Evolutionary conservation across 148 eudicot genomes (phyloP), one percentile per base, ranked within the genome.

Genomic region (Heliamphora exappendiculata): DNA sequence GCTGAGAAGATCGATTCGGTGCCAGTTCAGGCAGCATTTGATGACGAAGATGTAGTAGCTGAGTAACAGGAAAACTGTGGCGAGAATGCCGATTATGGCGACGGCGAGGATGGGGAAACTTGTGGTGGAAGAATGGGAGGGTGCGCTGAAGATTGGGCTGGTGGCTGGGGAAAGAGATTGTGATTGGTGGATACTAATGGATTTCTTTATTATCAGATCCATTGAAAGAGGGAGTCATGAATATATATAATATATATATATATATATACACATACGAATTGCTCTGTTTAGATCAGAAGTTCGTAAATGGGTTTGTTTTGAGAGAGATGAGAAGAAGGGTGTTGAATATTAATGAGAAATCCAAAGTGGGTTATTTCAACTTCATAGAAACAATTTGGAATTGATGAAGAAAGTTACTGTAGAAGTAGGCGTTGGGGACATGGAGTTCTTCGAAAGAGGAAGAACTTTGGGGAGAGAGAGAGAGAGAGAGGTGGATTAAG

Each of bases 41-140:
- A 91, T 93, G 67, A 93, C 97, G 41, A 91, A 91, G 14, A 91
- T 75, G 84, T 91, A 93, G 89, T 91, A 91, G 72, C 84, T 77
- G 13, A 93, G 71, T 0, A 93, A 85, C 54, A 91, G 74, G 78
- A 93, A 80, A 36, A 86, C 96, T 1, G 92, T 91, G 54, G 90
- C 88, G 22, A 91, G 65, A 14, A 93, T 91, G 58, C 94, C 94
- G 5, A 93, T 86, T 3, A 90, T 81, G 47, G 98, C 98, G 5
- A 93, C 79, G 10, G 90, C 94, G 0, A 93, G 86, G 22, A 93
- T 91, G 0, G 98, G 97, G 72, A 91, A 88, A 67, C 89, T 82
- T 7, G 78, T 67, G 66, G 79, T 83, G 12, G 88, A 67, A 11
- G 85, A 53, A 34, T 84, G 87, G 22, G 70, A 4, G 42, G 78